Conservation (phyloP, 164 flowering plant species). For the Vitis cinerea region DNA sequence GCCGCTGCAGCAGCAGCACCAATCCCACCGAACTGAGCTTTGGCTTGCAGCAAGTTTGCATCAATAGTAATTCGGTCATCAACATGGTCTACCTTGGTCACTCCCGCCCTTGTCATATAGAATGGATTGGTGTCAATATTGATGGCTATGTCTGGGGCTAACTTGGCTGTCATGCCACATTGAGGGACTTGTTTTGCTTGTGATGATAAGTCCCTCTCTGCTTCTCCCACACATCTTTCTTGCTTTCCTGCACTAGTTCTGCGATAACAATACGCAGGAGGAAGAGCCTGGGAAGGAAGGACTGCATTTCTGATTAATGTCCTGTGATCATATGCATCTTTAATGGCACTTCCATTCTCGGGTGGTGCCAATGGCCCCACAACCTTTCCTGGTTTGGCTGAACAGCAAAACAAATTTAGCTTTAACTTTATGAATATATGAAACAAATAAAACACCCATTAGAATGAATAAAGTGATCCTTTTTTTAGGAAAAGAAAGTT, state of each 20-base stretch:
- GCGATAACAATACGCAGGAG: constrained; percentile 40
- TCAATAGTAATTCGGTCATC: constrained; percentile 46
- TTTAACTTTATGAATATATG: background rate
- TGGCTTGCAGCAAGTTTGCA: constrained; percentile 56
- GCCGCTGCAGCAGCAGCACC: constrained; percentile 41
- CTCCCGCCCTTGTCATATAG: constrained; percentile 42
- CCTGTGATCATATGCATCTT: constrained; percentile 56
- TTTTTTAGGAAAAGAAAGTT: background rate
- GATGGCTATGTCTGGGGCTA: constrained; percentile 65
- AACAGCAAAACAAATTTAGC: constrained; percentile 6
- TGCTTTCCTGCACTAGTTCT: constrained; percentile 33
- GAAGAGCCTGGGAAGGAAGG: constrained; percentile 42
- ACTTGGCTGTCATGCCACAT: constrained; percentile 41
- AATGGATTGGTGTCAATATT: constrained; percentile 60
- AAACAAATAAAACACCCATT: background rate
- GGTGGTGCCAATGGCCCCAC: constrained; percentile 57
- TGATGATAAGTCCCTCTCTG: constrained; percentile 26
- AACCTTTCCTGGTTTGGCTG: constrained; percentile 69
- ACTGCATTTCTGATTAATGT: constrained; percentile 40
- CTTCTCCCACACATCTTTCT: constrained; percentile 32
- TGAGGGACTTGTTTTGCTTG: constrained; percentile 45
- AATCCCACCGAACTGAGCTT: constrained; percentile 52
- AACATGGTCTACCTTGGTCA: constrained; percentile 31
- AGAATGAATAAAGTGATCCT: background rate
- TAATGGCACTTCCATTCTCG: constrained; percentile 41